phyloP scores from a whole-genome alignment of 805 yeast genomes.

The Candida maesae region DNA sequence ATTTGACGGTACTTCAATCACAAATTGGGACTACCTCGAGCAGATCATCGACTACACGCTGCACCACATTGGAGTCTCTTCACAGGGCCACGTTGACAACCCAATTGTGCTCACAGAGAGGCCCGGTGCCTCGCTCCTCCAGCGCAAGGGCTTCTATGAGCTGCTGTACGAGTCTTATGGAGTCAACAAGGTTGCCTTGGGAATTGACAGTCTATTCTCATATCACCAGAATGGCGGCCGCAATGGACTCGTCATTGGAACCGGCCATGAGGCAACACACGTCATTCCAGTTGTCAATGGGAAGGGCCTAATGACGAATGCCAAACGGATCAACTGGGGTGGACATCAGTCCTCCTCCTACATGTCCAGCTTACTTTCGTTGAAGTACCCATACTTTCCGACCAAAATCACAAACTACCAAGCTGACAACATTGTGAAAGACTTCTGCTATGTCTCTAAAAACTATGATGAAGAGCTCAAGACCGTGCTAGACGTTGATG shows the following conservation, averaged over 20 bases:
- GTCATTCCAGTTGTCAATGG: conserved; percentile 80
- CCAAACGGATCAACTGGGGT: conserved; percentile 90
- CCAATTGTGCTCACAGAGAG: conserved; percentile 82
- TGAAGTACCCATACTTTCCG: conserved; percentile 94
- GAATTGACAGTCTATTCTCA: conserved; percentile 80
- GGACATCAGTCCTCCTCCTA: conserved; percentile 70
- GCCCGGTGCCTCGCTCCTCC: conserved; percentile 64
- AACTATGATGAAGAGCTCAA: conserved; percentile 65
- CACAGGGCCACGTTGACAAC: conserved; percentile 54
- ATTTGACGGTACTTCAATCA: conserved; percentile 79
- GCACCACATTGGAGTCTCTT: conserved; percentile 66
- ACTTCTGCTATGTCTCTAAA: conserved; percentile 72
- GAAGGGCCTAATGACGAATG: conserved; percentile 55
- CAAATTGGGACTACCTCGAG: conserved; percentile 93
- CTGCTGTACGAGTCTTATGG: conserved; percentile 79
- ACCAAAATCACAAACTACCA: conserved; percentile 61
- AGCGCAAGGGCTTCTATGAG: conserved; percentile 74
- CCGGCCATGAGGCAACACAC: conserved; percentile 81
- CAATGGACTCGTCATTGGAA: conserved; percentile 73
- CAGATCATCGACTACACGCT: conserved; percentile 79
- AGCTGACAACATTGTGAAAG: conserved; percentile 62
- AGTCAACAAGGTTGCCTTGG: conserved; percentile 71
- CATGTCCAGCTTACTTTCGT: conserved; percentile 55
- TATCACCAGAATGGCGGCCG: conserved; percentile 57
- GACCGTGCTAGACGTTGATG: conserved; percentile 53